These are phyloP conservation scores for Neurospora sp. DNA, from an alignment of 495 filamentous ascomycete genomes.

Conservation along the genomic window DNA sequence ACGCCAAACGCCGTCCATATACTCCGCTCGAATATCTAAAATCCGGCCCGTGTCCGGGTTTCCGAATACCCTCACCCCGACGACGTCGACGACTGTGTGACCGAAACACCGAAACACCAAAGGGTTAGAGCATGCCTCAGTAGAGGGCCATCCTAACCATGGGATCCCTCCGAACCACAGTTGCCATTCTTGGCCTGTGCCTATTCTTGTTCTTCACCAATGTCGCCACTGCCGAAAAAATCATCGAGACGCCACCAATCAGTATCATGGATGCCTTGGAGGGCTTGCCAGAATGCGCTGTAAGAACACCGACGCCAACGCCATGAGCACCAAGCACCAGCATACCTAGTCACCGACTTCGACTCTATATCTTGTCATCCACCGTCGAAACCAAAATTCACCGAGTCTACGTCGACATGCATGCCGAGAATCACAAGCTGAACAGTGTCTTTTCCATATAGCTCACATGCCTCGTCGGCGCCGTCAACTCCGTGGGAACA, in stretches of 20 bases:
- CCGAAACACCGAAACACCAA: background rate
- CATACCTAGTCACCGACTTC: background rate
- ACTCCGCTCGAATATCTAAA: background rate
- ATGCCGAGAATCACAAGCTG: background rate
- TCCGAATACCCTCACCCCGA: background rate
- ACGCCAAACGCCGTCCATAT: background rate
- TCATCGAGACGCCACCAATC: background rate
- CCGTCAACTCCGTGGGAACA: slow-evolving; percentile 3
- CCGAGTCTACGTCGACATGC: background rate
- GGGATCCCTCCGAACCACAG: slow-evolving; percentile 3
- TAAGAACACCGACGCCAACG: background rate
- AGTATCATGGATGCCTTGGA: background rate
- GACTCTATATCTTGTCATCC: background rate
- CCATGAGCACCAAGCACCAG: background rate
- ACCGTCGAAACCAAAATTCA: background rate
- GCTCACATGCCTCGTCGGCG: slow-evolving; percentile 3
- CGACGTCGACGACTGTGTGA: background rate
- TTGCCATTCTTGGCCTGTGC: slow-evolving; percentile 8
- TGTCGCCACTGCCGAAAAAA: background rate
- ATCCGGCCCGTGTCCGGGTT: background rate
- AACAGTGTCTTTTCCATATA: background rate
- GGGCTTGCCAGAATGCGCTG: slow-evolving; percentile 5
- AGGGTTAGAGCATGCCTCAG: background rate
- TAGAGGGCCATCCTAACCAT: background rate
- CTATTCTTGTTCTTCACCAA: background rate